These are phyloP conservation scores for Candida sanyaensis DNA, from an alignment of 1,139 yeast genomes.

Conservation along the genomic window DNA sequence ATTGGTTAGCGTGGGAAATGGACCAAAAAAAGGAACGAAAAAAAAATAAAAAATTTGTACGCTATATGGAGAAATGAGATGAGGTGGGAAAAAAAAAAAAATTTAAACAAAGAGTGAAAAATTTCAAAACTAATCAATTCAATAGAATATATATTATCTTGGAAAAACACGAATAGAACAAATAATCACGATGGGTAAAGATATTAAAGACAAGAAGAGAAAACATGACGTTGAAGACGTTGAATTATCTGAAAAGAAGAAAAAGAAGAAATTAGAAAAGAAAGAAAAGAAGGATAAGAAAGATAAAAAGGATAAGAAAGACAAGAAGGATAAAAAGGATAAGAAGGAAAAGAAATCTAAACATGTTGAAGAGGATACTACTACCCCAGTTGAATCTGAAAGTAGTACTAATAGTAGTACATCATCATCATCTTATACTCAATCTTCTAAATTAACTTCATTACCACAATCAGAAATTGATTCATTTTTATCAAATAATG, in stretches of 20 bases:
- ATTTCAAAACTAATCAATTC: not conserved
- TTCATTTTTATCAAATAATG: conserved; percentile 66
- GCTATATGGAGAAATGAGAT: not conserved
- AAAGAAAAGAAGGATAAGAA: conserved; percentile 49
- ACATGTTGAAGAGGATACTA: conserved; percentile 47
- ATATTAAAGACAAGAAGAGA: conserved; percentile 46
- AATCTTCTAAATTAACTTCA: conserved; percentile 26
- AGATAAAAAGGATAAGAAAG: conserved; percentile 41
- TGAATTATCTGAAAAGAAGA: conserved; percentile 24
- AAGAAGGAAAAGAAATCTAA: conserved; percentile 45
- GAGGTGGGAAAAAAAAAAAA: not conserved
- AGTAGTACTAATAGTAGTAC: conserved; percentile 6
- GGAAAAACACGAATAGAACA: not conserved
- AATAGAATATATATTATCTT: too few relatives aligned
- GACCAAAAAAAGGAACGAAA: too few relatives aligned
- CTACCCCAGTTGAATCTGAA: conserved; percentile 24
- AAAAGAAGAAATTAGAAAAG: conserved; percentile 33
- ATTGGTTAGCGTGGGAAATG: too few relatives aligned
- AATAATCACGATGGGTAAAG: conserved; percentile 30
- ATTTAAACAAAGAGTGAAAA: not conserved
- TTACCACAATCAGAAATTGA: conserved; percentile 59
- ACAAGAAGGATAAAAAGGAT: conserved; percentile 43
- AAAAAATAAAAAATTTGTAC: too few relatives aligned
- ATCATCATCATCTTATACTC: conserved; percentile 24
- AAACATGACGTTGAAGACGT: conserved; percentile 32